Percentiles rank a stretch among this genome's conserved stretches.
phyloP scores from a whole-genome alignment of 495 filamentous ascomycete species.

The Bacidia rubella region DNA sequence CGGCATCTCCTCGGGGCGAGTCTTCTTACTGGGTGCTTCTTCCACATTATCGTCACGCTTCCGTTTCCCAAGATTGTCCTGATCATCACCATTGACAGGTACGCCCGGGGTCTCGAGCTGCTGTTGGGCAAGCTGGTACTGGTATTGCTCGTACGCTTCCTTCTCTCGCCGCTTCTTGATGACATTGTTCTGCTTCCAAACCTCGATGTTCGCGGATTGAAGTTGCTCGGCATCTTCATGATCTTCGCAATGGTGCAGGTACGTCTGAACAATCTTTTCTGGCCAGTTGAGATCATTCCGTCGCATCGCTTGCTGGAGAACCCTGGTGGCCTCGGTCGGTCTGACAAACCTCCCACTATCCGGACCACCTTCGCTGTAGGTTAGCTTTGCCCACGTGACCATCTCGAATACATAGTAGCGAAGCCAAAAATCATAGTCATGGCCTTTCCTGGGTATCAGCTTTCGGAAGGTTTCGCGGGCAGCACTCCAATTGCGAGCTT shows the following conservation, averaged over 20 bases:
- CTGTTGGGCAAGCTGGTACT: slow-evolving; percentile 27
- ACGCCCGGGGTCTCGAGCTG: slow-evolving; percentile 23
- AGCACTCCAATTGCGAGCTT: slow-evolving; percentile 51
- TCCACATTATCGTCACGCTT: slow-evolving; percentile 52
- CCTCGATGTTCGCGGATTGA: slow-evolving; percentile 52
- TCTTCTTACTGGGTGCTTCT: slow-evolving; percentile 40
- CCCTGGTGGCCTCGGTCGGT: slow-evolving; percentile 37
- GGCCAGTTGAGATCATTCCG: slow-evolving; percentile 74
- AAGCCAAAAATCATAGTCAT: slow-evolving; percentile 86
- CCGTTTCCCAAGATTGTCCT: slow-evolving; percentile 36
- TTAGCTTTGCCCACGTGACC: slow-evolving; percentile 48
- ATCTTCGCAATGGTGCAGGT: slow-evolving; percentile 72
- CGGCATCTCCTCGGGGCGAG: slow-evolving; percentile 35
- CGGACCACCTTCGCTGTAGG: slow-evolving; percentile 27
- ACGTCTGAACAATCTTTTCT: slow-evolving; percentile 73
- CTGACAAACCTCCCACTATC: slow-evolving; percentile 23
- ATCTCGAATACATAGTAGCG: slow-evolving; percentile 86
- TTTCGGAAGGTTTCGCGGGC: slow-evolving; percentile 64
- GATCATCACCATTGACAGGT: slow-evolving; percentile 18
- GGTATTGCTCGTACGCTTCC: slow-evolving; percentile 44
- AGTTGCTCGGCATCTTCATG: slow-evolving; percentile 65
- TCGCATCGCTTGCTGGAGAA: slow-evolving; percentile 60
- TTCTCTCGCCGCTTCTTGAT: slow-evolving; percentile 52
- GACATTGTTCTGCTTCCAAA: slow-evolving; percentile 47
- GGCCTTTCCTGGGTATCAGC: slow-evolving; percentile 50